A percentile compares a stretch with the other conserved stretches of the same genome.
Evolutionary conservation across 345 rosid genomes (phyloP).

Genomic region (Nephelium lappaceum): DNA sequence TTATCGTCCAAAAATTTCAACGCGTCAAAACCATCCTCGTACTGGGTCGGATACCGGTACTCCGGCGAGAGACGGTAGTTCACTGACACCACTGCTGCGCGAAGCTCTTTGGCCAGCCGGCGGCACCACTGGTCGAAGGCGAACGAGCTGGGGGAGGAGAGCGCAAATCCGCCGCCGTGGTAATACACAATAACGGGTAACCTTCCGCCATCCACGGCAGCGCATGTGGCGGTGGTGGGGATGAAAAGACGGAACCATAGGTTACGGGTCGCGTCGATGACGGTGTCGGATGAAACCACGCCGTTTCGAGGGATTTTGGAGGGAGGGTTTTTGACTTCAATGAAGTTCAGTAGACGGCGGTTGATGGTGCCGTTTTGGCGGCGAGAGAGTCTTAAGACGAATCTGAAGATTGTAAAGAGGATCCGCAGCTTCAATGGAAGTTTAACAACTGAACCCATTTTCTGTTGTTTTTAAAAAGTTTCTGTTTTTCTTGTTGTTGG

Average conservation of each 20-base stretch:
- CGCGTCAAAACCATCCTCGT: conserved; percentile 20
- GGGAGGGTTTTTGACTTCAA: conserved; percentile 23
- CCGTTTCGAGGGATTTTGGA: conserved; percentile 19
- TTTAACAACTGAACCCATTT: not conserved
- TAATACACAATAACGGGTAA: conserved; percentile 23
- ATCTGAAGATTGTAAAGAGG: conserved; percentile 1
- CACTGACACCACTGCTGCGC: conserved; percentile 19
- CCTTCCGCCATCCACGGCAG: not conserved
- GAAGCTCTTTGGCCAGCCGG: conserved; percentile 6
- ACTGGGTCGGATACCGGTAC: conserved; percentile 26
- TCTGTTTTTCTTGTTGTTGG: no score
- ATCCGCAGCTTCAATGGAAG: not conserved
- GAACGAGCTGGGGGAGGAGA: not conserved
- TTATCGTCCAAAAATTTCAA: conserved; percentile 23
- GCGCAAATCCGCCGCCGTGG: conserved; percentile 33
- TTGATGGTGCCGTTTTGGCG: conserved; percentile 37
- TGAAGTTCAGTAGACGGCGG: conserved; percentile 27
- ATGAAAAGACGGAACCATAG: conserved; percentile 35
- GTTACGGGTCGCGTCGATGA: conserved; percentile 23
- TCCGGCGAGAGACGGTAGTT: conserved; percentile 29
- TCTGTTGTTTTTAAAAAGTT: no score
- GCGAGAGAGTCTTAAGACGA: not conserved
- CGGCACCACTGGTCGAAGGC: conserved; percentile 12
- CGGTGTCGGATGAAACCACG: conserved; percentile 29
- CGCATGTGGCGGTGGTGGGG: not conserved